A percentile compares a stretch with the other conserved stretches of the same genome.
Evolutionary conservation across 2,329 filamentous ascomycete genomes (phyloP).

Genomic region (Aspergillus ibericus): DNA sequence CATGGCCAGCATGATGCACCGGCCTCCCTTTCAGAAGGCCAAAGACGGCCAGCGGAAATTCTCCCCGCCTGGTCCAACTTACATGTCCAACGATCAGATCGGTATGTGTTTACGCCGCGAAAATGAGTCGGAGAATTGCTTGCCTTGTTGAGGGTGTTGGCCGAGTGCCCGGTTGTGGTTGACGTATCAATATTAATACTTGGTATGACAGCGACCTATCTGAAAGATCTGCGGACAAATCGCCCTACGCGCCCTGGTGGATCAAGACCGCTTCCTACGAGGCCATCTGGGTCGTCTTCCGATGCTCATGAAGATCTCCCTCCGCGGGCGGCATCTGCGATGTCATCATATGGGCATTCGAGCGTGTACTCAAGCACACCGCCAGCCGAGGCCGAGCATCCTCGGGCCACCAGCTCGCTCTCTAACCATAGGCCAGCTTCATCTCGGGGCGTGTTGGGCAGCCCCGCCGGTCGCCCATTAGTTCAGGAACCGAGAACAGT

Average conservation of each 20-base stretch:
- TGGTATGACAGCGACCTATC: slow-evolving; percentile 53
- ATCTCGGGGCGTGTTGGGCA: slow-evolving; percentile 29
- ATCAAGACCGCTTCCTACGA: slow-evolving; percentile 59
- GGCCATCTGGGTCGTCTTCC: slow-evolving; percentile 36
- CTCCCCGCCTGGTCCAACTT: slow-evolving; percentile 48
- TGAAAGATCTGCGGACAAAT: slow-evolving; percentile 60
- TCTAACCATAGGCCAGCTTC: slow-evolving; percentile 39
- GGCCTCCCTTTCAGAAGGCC: slow-evolving; percentile 27
- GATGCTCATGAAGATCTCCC: slow-evolving; percentile 33
- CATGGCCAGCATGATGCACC: slow-evolving; percentile 39
- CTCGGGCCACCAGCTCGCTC: slow-evolving; percentile 42
- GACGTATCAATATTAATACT: slow-evolving; percentile 11
- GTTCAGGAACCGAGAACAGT: slow-evolving; percentile 39
- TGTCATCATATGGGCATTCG: slow-evolving; percentile 37
- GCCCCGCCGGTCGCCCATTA: slow-evolving; percentile 38
- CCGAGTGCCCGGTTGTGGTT: slow-evolving; percentile 17
- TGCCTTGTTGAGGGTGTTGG: slow-evolving; percentile 17
- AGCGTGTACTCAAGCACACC: slow-evolving; percentile 20
- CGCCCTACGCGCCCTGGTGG: slow-evolving; percentile 59
- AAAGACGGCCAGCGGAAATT: slow-evolving; percentile 44
- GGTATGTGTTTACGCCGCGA: slow-evolving; percentile 40
- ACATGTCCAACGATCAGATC: slow-evolving; percentile 49
- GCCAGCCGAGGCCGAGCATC: slow-evolving; percentile 25
- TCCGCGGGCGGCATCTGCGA: slow-evolving; percentile 45
- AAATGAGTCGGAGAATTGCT: slow-evolving; percentile 18